A percentile compares a stretch with the other conserved stretches of the same genome.
Conservation (phyloP, 768 basidiomycete species). For the Termitomyces sp. region DNA sequence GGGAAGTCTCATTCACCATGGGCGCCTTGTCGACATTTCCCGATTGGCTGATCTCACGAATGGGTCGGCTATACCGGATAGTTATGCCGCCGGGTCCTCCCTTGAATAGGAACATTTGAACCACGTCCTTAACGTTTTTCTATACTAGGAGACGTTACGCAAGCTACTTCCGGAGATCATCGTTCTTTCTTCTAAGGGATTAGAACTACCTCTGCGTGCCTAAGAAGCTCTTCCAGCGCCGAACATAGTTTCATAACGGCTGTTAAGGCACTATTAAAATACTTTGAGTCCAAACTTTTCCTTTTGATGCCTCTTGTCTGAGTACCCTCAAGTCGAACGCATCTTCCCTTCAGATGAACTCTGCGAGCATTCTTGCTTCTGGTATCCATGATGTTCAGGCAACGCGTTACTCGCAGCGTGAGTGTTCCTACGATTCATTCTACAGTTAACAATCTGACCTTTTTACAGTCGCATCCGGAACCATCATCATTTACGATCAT, state of each 20-base stretch:
- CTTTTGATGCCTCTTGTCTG: slow-evolving; percentile 3
- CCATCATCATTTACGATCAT: slow-evolving; percentile 54
- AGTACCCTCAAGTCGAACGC: not conserved
- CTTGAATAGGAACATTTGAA: not conserved
- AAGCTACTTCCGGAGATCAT: not conserved
- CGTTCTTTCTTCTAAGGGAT: too few species aligned
- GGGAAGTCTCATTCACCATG: not conserved
- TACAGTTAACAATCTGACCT: not conserved
- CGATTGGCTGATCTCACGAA: not conserved
- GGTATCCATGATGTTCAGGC: slow-evolving; percentile 35
- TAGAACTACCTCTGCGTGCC: not conserved
- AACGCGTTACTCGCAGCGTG: slow-evolving; percentile 42
- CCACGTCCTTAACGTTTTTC: not conserved
- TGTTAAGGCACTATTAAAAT: slow-evolving; percentile 1
- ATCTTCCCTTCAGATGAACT: slow-evolving; percentile 4
- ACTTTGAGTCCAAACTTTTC: not conserved
- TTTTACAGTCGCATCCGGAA: slow-evolving; percentile 44
- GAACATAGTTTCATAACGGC: not conserved
- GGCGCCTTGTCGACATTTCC: too few species aligned
- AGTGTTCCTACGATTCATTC: slow-evolving; percentile 11
- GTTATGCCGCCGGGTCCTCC: not conserved
- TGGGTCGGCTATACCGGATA: too few species aligned
- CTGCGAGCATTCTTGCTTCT: slow-evolving; percentile 11
- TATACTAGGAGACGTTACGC: not conserved
- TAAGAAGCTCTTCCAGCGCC: not conserved